Conservation (phyloP, 1,284 basidiomycete genomes). For the Afroboletus lepidellus region DNA sequence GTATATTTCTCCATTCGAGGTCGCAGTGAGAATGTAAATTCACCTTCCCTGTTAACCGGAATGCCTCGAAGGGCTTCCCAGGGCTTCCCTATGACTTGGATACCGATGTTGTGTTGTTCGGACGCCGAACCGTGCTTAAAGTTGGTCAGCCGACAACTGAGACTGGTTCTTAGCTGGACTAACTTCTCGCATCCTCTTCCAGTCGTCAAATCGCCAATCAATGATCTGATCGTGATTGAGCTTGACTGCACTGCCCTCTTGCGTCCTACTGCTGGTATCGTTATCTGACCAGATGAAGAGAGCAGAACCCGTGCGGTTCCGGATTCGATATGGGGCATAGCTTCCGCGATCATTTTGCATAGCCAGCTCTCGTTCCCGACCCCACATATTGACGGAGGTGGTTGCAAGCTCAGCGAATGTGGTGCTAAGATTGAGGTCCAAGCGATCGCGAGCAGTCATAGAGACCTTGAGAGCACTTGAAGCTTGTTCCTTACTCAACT, state of each 20-base stretch:
- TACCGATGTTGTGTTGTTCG: slow-evolving; percentile 79
- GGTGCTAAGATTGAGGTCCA: slow-evolving; percentile 92
- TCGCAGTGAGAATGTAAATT: slow-evolving; percentile 84
- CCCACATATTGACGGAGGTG: slow-evolving; percentile 73
- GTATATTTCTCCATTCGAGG: slow-evolving; percentile 76
- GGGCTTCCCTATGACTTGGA: slow-evolving; percentile 82
- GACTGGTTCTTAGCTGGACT: slow-evolving; percentile 14
- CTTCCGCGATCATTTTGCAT: slow-evolving; percentile 78
- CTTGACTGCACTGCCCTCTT: slow-evolving; percentile 50
- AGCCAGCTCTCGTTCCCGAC: slow-evolving; percentile 70
- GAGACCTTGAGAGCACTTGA: slow-evolving; percentile 59
- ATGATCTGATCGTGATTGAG: slow-evolving; percentile 74
- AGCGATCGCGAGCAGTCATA: slow-evolving; percentile 76
- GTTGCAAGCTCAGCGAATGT: slow-evolving; percentile 88
- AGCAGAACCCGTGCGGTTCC: slow-evolving; percentile 86
- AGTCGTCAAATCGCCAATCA: slow-evolving; percentile 98
- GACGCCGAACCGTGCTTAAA: slow-evolving; percentile 76
- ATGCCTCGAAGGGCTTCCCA: slow-evolving; percentile 93
- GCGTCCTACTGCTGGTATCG: slow-evolving; percentile 49
- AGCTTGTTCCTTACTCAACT: slow-evolving; percentile 56
- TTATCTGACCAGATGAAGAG: slow-evolving; percentile 82
- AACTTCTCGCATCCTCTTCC: slow-evolving; percentile 92
- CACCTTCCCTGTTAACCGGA: slow-evolving; percentile 93
- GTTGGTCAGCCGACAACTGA: slow-evolving; percentile 5
- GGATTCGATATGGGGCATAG: slow-evolving; percentile 91